Base-by-base conservation (phyloP, 1,139 yeast species). In the Candida tetrigidarum region DNA sequence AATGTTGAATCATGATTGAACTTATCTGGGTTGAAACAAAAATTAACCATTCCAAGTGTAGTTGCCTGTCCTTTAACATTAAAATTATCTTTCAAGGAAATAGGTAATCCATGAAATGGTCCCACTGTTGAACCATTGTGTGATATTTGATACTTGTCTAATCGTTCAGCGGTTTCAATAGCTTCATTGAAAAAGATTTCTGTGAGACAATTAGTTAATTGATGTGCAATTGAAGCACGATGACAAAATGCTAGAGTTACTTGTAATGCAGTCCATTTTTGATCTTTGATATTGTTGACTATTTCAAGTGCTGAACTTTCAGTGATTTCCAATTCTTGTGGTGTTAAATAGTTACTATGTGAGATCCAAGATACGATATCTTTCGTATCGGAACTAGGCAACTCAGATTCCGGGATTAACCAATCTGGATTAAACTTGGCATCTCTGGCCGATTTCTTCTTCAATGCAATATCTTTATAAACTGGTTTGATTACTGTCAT, bases 41-140 rank as follows among this genome's bases (percentile, higher is more conserved):
- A 81, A 44, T 72, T 72, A 20, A 42, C 83, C 88, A 56, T 81
- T 81, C 34, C 87, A 79, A 55, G 75, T 68, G 54, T 68, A 78
- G 25, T 81, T 83, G 46, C 69, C 72, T 58, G 71, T 80, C 84
- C 85, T 41, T 64, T 64, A 39, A 79, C 61, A 50, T 78, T 74
- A 68, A 83, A 79, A 55, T 85, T 91, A 60, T 86, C 95, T 56
- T 86, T 86, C 50, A 86, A 67, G 1, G 92, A 84, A 33, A 86
- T 65, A 14, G 93, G 93, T 36, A 86, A 68, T 18, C 95, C 93
- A 55, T 86, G 93, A 46, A 86, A 69, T 6, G 91, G 90, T 34
- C 95, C 95, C 44, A 81, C 62, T 0, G 84, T 66, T 55, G 80
- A 77, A 19, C 91, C 90, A 12, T 27, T 18, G 43, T 73, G 64